Base-by-base conservation (phyloP, 176 grass and related monocot genomes). In the Eragrostis curvula region DNA sequence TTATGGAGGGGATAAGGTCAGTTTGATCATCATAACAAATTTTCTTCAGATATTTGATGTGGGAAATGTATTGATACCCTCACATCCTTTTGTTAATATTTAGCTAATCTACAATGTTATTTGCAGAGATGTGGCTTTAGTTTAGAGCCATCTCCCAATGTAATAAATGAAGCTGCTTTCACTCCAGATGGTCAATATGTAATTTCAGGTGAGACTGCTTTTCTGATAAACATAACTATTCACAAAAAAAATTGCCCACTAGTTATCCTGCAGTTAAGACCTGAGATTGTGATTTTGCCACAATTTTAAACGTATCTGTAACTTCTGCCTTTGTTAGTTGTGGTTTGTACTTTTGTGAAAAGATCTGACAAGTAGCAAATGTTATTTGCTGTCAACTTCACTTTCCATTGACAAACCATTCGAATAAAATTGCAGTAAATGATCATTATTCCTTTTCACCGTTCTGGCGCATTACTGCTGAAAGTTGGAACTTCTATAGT, bases 141-240 rank as follows among this genome's bases (percentile, higher is more conserved):
- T 90, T 84, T 98, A 55, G 96, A 98, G 68, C 85, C 96, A 84
- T 99, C 93, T 87, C 93, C 93, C 20, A 93, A 90, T 86, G 70
- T 90, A 79, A 88, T 80, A 88, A 91, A 87, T 61, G 93, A 99
- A 85, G 90, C 96, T 61, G 91, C 96, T 60, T 99, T 99, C 87
- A 96, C 93, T 83, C 96, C 96, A 70, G 96, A 99, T 81, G 96
- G 96, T 36, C 93, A 91, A 51, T 96, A 96, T 80, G 84, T 99
- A 15, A 89, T 99, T 81, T 93, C 96, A 93, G 96, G 96, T 98
- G 41, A 83, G 70, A 62, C 57, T 20, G 39, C 12, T 76, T 28
- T 74, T 75, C 62, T 66, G 45, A 10, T 88, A 17, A 12, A 41
- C 68, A 29, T 79, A 55, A 12, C 55, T 9, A 15, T 81, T 48